Percentiles rank a stretch among this genome's conserved stretches.
Evolutionary conservation across 495 filamentous ascomycete genomes (phyloP).

Genomic region (Hyaloscypha hepaticicola): DNA sequence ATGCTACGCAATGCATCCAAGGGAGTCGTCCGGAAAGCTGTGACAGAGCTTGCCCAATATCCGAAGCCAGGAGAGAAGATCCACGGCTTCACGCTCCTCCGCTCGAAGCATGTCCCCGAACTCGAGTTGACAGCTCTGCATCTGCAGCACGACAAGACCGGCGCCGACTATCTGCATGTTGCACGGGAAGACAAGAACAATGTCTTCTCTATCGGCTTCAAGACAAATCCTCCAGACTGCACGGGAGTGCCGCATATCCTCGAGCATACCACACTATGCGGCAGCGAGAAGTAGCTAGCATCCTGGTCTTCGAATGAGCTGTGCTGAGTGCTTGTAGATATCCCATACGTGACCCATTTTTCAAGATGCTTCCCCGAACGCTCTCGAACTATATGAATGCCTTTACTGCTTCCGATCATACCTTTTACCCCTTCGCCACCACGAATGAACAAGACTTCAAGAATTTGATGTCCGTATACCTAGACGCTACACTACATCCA

Average conservation of each 20-base stretch:
- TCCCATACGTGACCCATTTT: slow-evolving; percentile 96
- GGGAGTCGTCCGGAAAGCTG: slow-evolving; percentile 58
- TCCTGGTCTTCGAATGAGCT: slow-evolving; percentile 21
- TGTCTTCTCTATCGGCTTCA: slow-evolving; percentile 98
- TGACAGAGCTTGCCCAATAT: slow-evolving; percentile 68
- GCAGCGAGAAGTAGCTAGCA: slow-evolving; percentile 77
- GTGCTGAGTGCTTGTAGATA: slow-evolving; percentile 54
- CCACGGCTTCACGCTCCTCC: slow-evolving; percentile 87
- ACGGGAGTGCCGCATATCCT: slow-evolving; percentile 97
- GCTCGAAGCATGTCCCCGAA: slow-evolving; percentile 89
- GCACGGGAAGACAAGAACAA: slow-evolving; percentile 95
- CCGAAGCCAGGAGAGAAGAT: slow-evolving; percentile 79
- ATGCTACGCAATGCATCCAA: slow-evolving; percentile 53
- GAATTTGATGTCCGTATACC: slow-evolving; percentile 94
- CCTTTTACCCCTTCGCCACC: slow-evolving; percentile 96
- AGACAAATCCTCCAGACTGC: slow-evolving; percentile 95
- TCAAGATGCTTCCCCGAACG: slow-evolving; percentile 98
- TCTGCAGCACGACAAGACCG: slow-evolving; percentile 87
- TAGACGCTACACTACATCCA: slow-evolving; percentile 90
- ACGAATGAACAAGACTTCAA: slow-evolving; percentile 95
- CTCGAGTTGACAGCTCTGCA: slow-evolving; percentile 88
- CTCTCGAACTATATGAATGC: slow-evolving; percentile 99
- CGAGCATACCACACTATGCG: slow-evolving; percentile 94
- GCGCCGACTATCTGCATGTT: slow-evolving; percentile 93
- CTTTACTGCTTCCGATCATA: slow-evolving; percentile 93